Conservation (phyloP, 2,329 filamentous ascomycete genomes). For the Exophiala aquamarina region DNA sequence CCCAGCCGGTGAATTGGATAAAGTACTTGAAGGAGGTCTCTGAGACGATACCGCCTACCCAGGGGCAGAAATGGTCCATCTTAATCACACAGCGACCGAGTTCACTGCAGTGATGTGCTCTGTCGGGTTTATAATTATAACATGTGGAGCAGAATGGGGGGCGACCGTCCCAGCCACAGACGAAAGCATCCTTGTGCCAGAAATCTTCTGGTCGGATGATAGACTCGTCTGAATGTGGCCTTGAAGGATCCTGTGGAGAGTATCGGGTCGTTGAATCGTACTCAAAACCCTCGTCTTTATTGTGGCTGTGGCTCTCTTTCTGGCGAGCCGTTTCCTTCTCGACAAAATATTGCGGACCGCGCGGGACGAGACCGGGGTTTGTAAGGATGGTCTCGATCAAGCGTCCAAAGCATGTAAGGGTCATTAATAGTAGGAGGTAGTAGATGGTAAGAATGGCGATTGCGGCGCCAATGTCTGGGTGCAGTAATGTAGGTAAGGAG, state of each 20-base stretch:
- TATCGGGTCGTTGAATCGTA: conserved; percentile 12
- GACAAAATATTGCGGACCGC: conserved; percentile 48
- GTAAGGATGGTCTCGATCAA: conserved; percentile 66
- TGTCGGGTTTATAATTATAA: conserved; percentile 82
- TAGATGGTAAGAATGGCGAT: conserved; percentile 71
- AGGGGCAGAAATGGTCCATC: conserved; percentile 96
- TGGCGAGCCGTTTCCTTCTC: conserved; percentile 29
- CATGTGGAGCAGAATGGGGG: conserved; percentile 85
- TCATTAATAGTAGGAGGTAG: conserved; percentile 68
- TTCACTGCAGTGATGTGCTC: conserved; percentile 83
- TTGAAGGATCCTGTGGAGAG: conserved; percentile 11
- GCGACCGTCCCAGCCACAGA: conserved; percentile 79
- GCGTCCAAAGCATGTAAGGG: conserved; percentile 68
- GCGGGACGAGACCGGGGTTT: conserved; percentile 72
- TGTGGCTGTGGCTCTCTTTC: conserved; percentile 18
- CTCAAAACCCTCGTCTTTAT: conserved; percentile 16
- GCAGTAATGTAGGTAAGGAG: conserved; percentile 32
- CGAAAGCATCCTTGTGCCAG: conserved; percentile 70
- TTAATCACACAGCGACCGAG: conserved; percentile 78
- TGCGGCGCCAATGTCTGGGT: conserved; percentile 56
- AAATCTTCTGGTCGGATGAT: conserved; percentile 30
- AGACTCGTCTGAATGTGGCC: conserved; percentile 21
- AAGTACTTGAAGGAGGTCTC: conserved; percentile 92
- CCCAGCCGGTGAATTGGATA: conserved; percentile 79
- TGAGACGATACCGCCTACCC: conserved; percentile 88